Conservation (phyloP, 2,329 filamentous ascomycete species). For the Periconia macrospinosa region DNA sequence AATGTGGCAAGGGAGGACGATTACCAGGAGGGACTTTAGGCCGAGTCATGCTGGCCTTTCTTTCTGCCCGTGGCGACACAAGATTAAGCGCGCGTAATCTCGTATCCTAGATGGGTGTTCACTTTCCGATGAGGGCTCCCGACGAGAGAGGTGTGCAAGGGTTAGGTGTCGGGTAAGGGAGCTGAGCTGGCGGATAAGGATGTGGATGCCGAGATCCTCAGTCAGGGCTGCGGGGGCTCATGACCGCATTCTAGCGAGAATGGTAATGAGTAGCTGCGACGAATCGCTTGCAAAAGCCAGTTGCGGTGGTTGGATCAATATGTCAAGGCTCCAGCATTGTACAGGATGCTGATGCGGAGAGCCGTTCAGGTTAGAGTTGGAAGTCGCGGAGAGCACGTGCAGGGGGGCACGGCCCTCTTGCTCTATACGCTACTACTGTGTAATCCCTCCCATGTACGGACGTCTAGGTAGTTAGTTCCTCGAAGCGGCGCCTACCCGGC, state of each 20-base stretch:
- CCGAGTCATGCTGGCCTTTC: slow-evolving; percentile 31
- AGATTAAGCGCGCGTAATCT: slow-evolving; percentile 24
- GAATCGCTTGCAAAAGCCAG: not conserved
- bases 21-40: slow-evolving; percentile 39
- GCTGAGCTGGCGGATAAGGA: slow-evolving; percentile 6
- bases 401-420: not conserved
- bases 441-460: not conserved
- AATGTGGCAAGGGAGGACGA: slow-evolving; percentile 4
- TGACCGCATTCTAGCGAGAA: slow-evolving; percentile 3
- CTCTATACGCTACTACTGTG: not conserved
- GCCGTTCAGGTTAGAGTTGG: not conserved
- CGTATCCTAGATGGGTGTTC: slow-evolving; percentile 11
- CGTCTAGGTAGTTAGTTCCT: no score
- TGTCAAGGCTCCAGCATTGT: not conserved
- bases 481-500: not conserved
- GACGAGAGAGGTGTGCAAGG: slow-evolving; percentile 24
- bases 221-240: slow-evolving; percentile 10
- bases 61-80: slow-evolving; percentile 8
- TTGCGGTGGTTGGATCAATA: not conserved
- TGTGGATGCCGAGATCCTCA: slow-evolving; percentile 1
- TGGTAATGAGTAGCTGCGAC: not conserved
- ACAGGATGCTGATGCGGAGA: not conserved
- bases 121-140: slow-evolving; percentile 18
- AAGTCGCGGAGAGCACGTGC: not conserved
- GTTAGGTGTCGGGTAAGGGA: slow-evolving; percentile 33